These are phyloP conservation scores for Talinum fruticosum DNA, from an alignment of 148 eudicot genomes.

Conservation along the genomic window DNA sequence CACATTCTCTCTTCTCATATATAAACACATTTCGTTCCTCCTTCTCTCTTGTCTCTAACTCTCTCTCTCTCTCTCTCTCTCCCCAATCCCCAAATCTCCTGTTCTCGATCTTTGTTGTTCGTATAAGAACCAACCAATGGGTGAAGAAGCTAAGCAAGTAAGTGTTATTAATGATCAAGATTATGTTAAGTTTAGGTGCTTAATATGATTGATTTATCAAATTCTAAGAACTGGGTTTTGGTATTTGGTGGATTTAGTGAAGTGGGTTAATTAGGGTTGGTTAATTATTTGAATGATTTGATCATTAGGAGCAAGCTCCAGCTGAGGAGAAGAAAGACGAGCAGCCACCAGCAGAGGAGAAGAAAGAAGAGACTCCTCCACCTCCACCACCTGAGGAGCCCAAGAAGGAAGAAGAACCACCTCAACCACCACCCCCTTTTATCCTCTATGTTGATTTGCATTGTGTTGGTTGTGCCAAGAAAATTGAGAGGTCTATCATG, in stretches of 20 bases:
- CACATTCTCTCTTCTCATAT: background rate
- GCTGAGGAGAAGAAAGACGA: conserved; percentile 35
- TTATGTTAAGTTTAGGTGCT: background rate
- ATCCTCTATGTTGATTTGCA: conserved; percentile 80
- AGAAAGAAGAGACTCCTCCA: conserved; percentile 33
- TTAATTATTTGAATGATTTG: background rate
- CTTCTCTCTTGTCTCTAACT: background rate
- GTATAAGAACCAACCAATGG: conserved; percentile 42
- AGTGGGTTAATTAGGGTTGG: conserved; percentile 1
- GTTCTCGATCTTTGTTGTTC: background rate
- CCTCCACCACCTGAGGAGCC: conserved; percentile 33
- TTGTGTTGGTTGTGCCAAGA: conserved; percentile 95
- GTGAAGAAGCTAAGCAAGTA: conserved; percentile 73
- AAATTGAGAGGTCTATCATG: conserved; percentile 72
- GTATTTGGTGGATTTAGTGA: conserved; percentile 14
- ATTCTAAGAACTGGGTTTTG: conserved; percentile 16
- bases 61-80: background rate
- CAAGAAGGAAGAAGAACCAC: conserved; percentile 44
- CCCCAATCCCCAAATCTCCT: conserved; percentile 11
- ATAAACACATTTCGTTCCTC: background rate
- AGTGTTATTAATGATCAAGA: conserved; percentile 16
- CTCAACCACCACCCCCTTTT: conserved; percentile 60
- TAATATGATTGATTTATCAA: conserved; percentile 2
- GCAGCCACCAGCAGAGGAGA: conserved; percentile 23
- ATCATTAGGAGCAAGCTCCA: conserved; percentile 41